phyloP scores from a whole-genome alignment of 306 rosid genomes.

The Glycyrrhiza uralensis region DNA sequence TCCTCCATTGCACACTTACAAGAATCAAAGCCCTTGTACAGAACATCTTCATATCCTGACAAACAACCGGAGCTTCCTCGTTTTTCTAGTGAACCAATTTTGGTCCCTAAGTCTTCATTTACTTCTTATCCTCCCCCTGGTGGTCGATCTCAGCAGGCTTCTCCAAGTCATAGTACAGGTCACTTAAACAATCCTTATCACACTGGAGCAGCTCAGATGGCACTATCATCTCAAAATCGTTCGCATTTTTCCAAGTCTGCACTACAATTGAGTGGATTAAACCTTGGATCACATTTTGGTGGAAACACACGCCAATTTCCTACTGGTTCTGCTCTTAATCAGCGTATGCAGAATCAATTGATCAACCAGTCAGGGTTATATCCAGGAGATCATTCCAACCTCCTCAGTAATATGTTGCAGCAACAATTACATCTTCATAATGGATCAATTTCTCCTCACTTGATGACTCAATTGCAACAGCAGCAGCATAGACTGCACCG shows the following conservation, averaged over 20 bases:
- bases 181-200: slow-evolving; percentile 45
- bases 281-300: slow-evolving; percentile 43
- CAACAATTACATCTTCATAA: slow-evolving; percentile 72
- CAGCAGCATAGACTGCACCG: slow-evolving; percentile 51
- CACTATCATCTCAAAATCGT: slow-evolving; percentile 41
- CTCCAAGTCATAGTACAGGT: slow-evolving; percentile 43
- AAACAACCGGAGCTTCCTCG: slow-evolving; percentile 45
- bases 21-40: slow-evolving; percentile 43
- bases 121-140: slow-evolving; percentile 63
- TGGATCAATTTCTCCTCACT: slow-evolving; percentile 39
- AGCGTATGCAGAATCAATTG: slow-evolving; percentile 43
- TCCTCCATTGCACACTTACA: slow-evolving; percentile 28
- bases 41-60: slow-evolving; percentile 56
- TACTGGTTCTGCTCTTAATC: slow-evolving; percentile 42
- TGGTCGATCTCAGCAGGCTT: slow-evolving; percentile 37
- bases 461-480: slow-evolving; percentile 45
- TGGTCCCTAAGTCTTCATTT: slow-evolving; percentile 42
- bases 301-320: slow-evolving; percentile 35
- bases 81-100: slow-evolving; percentile 50
- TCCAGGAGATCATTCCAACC: slow-evolving; percentile 57
- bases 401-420: slow-evolving; percentile 70
- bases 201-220: slow-evolving; percentile 38
- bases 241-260: slow-evolving; percentile 46
- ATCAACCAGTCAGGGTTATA: slow-evolving; percentile 39
- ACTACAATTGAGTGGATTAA: slow-evolving; percentile 43